Conservation (phyloP, 768 basidiomycete species). For the Lentinula sp. region DNA sequence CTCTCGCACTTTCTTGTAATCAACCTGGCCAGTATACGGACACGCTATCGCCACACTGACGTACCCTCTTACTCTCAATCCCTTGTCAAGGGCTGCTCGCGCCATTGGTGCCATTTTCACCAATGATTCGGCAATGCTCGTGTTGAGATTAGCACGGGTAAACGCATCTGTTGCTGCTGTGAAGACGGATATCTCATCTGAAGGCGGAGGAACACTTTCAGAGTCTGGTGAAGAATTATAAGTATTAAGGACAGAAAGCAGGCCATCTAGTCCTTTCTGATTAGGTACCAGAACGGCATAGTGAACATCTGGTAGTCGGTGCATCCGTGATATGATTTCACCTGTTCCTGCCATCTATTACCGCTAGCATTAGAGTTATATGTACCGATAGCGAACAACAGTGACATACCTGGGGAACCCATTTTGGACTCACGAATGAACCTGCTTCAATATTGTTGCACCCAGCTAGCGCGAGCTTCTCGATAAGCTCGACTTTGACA, state of each 20-base stretch:
- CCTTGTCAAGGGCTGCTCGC: slow-evolving; percentile 47
- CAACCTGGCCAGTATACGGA: slow-evolving; percentile 80
- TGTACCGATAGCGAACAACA: background rate
- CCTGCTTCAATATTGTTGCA: slow-evolving; percentile 72
- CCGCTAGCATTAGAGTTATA: background rate
- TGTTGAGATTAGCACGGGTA: slow-evolving; percentile 80
- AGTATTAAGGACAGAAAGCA: slow-evolving; percentile 50
- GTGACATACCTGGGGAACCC: slow-evolving; percentile 78
- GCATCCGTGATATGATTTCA: slow-evolving; percentile 58
- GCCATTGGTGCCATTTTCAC: slow-evolving; percentile 57
- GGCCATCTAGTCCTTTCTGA: slow-evolving; percentile 64
- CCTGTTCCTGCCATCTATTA: slow-evolving; percentile 82
- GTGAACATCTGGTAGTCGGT: slow-evolving; percentile 47
- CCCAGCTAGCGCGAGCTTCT: slow-evolving; percentile 66
- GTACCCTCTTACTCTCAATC: slow-evolving; percentile 76
- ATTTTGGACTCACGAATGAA: slow-evolving; percentile 89
- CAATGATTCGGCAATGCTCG: slow-evolving; percentile 65
- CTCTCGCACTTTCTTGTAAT: slow-evolving; percentile 56
- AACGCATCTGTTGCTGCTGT: slow-evolving; percentile 87
- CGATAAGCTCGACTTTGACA: slow-evolving; percentile 76
- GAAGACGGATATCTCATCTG: slow-evolving; percentile 87
- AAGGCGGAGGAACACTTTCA: slow-evolving; percentile 37
- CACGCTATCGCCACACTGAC: slow-evolving; percentile 81
- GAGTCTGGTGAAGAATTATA: slow-evolving; percentile 19
- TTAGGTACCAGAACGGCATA: slow-evolving; percentile 84